Base-by-base conservation (phyloP, 2,329 filamentous ascomycete genomes). In the Fusarium keratoplasticum region DNA sequence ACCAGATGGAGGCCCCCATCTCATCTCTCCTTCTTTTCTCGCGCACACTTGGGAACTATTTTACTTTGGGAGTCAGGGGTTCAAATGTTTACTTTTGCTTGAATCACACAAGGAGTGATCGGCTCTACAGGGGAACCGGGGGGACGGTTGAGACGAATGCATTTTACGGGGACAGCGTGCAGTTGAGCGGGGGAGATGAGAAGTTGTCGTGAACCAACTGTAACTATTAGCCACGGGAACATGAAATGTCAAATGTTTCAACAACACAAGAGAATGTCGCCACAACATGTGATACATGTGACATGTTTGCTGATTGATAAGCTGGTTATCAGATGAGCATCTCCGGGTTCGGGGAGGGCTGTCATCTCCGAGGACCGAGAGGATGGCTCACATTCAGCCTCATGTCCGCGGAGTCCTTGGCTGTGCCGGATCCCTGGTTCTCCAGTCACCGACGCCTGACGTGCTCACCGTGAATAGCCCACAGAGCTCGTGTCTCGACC, bases 21-120 rank as follows among this genome's bases (percentile, higher is more conserved):
- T 55, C 62, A 69, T 44, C 69, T 61, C 73, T 68, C 66, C 58
- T 65, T 69, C 63, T 44, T 64, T 60, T 70, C 65, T 64, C 50
- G 52, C 40, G 64, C 52, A 66, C 70, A 66, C 57, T 76, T 66
- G 67, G 68, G 69, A 71, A 74, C 44, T 62, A 22, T 50, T 59
- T 61, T 31, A 31, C 27, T 64, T 72, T 64, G 67, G 77, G 77
- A 78, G 76, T 78, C 67, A 61, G 72, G 77, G 77, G 76, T 78
- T 77, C 55, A 70, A 67, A 66, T 64, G 66, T 74, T 59, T 67
- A 74, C 60, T 76, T n/a, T 36, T 68, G 58, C 61, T 69, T 71
- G 62, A 42, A 69, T 66, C 64, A 67, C 63, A 67, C 67, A 58
- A 60, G 35, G 64, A 44, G 62, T 61, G 64, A 66, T 64, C 42